These are phyloP conservation scores for Lanzia echinophila DNA, from an alignment of 2,329 filamentous ascomycete species.

Conservation along the genomic window DNA sequence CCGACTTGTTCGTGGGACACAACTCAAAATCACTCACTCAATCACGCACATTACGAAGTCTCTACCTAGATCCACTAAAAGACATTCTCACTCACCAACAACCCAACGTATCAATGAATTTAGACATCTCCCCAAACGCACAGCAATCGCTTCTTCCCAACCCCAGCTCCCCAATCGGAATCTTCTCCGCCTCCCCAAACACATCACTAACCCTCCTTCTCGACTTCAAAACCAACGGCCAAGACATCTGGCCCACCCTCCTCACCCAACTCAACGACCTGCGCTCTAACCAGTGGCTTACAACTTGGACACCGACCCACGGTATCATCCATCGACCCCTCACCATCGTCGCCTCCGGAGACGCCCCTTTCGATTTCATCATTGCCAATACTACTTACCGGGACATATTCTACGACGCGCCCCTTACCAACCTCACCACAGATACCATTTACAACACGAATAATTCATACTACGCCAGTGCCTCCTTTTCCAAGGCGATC, in stretches of 20 bases:
- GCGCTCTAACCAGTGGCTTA: constrained; percentile 34
- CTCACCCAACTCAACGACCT: constrained; percentile 36
- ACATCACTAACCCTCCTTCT: constrained; percentile 37
- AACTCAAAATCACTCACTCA: constrained; percentile 44
- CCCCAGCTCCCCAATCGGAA: constrained; percentile 10
- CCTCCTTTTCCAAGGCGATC: constrained; percentile 10
- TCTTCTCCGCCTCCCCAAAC: constrained; percentile 14
- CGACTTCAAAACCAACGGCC: constrained; percentile 43
- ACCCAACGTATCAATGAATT: background rate
- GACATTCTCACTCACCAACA: constrained; percentile 47
- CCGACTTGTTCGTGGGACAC: constrained; percentile 48
- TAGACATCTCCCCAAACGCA: background rate
- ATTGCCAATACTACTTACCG: constrained; percentile 34
- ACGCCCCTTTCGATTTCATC: constrained; percentile 34
- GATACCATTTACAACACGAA: constrained; percentile 19
- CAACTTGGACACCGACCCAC: constrained; percentile 34
- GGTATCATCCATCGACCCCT: constrained; percentile 33
- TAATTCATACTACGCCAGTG: constrained; percentile 26
- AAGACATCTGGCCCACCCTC: constrained; percentile 34
- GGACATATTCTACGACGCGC: constrained; percentile 44
- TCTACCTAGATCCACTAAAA: constrained; percentile 55
- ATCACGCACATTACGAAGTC: constrained; percentile 46
- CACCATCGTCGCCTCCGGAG: constrained; percentile 45
- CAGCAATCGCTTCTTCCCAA: background rate
- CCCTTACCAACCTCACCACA: constrained; percentile 26